Base-by-base conservation (phyloP, 225 moss, liverwort and hornwort species). In the Physcomitrellopsis africana region DNA sequence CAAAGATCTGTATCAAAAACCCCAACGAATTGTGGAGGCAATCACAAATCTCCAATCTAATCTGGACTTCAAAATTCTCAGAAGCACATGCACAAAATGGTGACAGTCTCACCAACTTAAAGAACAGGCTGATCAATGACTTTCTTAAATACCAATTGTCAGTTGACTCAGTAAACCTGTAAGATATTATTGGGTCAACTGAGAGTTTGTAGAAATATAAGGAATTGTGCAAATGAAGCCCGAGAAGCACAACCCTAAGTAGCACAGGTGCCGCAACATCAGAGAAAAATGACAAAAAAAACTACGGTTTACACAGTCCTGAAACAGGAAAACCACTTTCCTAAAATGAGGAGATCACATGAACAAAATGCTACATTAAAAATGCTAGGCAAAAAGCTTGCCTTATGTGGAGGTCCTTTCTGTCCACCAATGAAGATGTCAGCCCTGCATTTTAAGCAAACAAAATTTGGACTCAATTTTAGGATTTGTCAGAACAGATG, bases 381-480 rank as follows among this genome's bases (percentile, higher is more conserved):
- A 65, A 53, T 24, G 32, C 22, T 26, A 14, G 68, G 60, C 61
- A 37, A 22, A 61, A 56, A 3, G 59, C 57, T 52, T 90, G 85
- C 95, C 85, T 96, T 96, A 69, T 93, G 90, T 62, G 92, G 93
- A 82, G 96, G 96, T 62, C 96, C 96, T 77, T 89, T 92, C 19
- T 84, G 83, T 46, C 90, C 93, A 82, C 93, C 96, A 62, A 90
- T 92, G 83, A 96, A 93, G 63, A 96, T 96, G 75, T 92, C 82
- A 60, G 93, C 88, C 83, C 93, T 93, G 88, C 85, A 82, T 68
- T 63, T 75, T 27, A 19, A 59, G 70, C 24, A 65, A 67, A 61
- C 47, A 44, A 20, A 42, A 52, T 52, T 70, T 42, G 70, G 51
- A 10, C 37, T 73, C 42, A 65, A 11, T 64, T 67, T 14, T 29